Conservation (phyloP, 1,284 basidiomycete genomes). For the Tilletia caries region DNA sequence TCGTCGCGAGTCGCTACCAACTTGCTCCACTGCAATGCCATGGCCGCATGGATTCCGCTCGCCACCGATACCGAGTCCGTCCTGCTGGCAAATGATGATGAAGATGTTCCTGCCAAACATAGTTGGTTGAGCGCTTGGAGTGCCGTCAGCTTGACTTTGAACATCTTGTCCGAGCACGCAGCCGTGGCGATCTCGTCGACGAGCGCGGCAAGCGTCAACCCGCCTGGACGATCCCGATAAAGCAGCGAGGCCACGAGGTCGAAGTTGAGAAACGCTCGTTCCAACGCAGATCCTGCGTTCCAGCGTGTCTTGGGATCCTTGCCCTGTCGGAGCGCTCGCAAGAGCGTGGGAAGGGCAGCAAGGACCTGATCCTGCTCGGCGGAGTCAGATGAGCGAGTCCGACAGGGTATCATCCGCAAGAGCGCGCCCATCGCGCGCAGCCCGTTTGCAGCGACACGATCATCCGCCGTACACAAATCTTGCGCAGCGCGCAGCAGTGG, state of each 20-base stretch:
- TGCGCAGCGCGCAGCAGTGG: neutral
- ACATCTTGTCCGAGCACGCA: slow-evolving; percentile 2
- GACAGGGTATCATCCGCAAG: neutral
- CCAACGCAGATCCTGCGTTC: slow-evolving; percentile 6
- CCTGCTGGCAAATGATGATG: neutral
- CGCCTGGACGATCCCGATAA: neutral
- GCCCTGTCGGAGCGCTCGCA: neutral
- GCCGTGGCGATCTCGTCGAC: neutral
- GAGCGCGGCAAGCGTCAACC: neutral
- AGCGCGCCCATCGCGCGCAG: neutral
- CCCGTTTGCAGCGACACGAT: neutral
- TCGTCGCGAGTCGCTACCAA: neutral
- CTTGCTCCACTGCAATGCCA: neutral
- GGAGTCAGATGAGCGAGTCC: neutral
- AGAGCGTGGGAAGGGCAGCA: neutral
- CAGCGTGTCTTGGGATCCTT: slow-evolving; percentile 8
- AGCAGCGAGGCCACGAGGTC: neutral
- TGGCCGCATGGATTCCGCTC: neutral
- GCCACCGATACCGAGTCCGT: neutral
- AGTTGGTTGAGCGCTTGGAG: neutral
- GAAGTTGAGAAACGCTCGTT: neutral
- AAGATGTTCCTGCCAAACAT: neutral
- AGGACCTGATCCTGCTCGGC: neutral
- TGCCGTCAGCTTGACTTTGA: slow-evolving; percentile 4
- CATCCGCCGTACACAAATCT: neutral